Conservation (phyloP, 2,329 filamentous ascomycete species). For the Aureobasidium leucospermi region DNA sequence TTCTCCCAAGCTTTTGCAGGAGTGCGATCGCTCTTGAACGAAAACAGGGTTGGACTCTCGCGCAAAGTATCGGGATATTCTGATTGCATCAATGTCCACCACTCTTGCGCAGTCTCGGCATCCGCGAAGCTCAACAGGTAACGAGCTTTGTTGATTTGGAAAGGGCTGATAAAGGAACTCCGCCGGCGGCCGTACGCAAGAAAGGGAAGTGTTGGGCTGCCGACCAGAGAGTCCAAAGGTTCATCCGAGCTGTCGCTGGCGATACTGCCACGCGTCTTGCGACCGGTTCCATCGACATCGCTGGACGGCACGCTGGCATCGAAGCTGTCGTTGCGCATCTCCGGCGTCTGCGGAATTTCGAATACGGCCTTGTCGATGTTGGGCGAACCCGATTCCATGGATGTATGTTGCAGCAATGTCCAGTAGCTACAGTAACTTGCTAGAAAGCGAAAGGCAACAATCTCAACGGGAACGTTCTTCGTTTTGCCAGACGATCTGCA, state of each 20-base stretch:
- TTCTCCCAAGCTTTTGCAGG: constrained; percentile 25
- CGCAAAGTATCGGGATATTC: constrained; percentile 24
- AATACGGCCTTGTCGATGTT: neutral
- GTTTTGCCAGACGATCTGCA: neutral
- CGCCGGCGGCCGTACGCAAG: constrained; percentile 17
- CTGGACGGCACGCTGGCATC: neutral
- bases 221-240: neutral
- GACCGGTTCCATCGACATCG: neutral
- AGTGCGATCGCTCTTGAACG: constrained; percentile 24
- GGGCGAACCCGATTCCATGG: neutral
- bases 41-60: constrained; percentile 27
- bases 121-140: constrained; percentile 28
- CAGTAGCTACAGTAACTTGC: constrained; percentile 1
- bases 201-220: constrained; percentile 12
- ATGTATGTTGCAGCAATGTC: neutral
- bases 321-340: constrained; percentile 12
- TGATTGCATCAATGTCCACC: constrained; percentile 26
- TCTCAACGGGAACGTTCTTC: constrained; percentile 7
- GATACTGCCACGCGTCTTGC: constrained; percentile 10
- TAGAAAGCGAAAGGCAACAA: neutral
- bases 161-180: constrained; percentile 16
- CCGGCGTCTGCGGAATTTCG: neutral
- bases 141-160: constrained; percentile 19
- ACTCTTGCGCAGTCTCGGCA: constrained; percentile 25
- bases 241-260: constrained; percentile 9